phyloP scores from a whole-genome alignment of 441 rosid species.

The Croton laevigatus region DNA sequence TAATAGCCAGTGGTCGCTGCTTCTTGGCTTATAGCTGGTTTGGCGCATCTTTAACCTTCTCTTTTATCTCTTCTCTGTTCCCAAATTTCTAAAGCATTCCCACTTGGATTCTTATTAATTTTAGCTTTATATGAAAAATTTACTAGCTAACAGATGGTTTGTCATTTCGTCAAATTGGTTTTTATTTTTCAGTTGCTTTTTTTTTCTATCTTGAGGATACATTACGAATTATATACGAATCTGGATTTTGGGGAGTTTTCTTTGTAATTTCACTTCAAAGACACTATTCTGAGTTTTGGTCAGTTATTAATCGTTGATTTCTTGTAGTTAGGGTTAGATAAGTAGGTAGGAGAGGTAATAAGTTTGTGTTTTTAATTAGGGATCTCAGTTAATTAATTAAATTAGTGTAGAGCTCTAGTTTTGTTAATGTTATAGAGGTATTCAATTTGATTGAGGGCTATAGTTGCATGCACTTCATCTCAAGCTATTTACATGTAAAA shows the following conservation, averaged over 20 bases:
- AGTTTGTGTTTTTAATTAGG: background rate
- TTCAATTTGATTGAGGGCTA: background rate
- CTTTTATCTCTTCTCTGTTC: background rate
- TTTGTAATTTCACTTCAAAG: background rate
- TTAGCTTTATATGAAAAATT: background rate
- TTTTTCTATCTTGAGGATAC: background rate
- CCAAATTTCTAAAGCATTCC: background rate
- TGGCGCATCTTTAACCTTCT: slow-evolving; percentile 36
- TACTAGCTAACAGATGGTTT: background rate
- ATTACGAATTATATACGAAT: background rate
- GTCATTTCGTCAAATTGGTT: background rate
- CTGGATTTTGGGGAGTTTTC: background rate
- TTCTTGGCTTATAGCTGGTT: slow-evolving; percentile 82
- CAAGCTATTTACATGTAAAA: background rate
- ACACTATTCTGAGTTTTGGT: background rate
- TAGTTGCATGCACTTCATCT: background rate
- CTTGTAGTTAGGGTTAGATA: background rate
- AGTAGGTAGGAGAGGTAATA: background rate
- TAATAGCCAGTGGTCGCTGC: slow-evolving; percentile 87
- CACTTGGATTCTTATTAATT: background rate
- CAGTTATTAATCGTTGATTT: background rate
- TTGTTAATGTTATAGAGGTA: background rate
- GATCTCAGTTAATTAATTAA: slow-evolving; percentile 1
- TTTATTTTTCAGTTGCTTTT: background rate
- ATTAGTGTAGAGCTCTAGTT: background rate